Percentiles rank a stretch among this genome's conserved stretches.
Conservation (phyloP, 345 rosid species). For the Bretschneidera sinensis region DNA sequence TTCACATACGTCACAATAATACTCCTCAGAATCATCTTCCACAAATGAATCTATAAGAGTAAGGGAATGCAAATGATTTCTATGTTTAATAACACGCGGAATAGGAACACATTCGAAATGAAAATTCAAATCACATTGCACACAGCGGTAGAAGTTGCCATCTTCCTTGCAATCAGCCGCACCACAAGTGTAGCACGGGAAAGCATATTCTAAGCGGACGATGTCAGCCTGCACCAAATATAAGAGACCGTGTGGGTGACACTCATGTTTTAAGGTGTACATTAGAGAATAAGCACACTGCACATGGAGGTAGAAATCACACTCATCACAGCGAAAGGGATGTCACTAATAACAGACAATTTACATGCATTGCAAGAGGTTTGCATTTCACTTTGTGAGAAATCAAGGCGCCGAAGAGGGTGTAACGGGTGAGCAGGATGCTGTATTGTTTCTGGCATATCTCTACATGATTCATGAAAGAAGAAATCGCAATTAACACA, state of each 20-base stretch:
- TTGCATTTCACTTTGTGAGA: background rate
- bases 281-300: background rate
- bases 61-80: no score
- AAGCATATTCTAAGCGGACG: background rate
- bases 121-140: background rate
- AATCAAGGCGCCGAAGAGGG: background rate
- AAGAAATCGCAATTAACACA: background rate
- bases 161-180: background rate
- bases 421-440: background rate
- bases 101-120: no score
- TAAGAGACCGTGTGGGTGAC: background rate
- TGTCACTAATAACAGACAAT: background rate
- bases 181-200: background rate
- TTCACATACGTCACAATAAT: no score
- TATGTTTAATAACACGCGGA: no score
- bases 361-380: background rate
- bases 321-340: background rate
- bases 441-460: background rate
- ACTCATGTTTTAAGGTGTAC: background rate
- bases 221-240: background rate
- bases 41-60: no score
- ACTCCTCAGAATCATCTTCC: no score
- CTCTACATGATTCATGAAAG: background rate
- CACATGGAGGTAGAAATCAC: background rate
- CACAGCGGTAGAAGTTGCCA: background rate